These are phyloP conservation scores for Pseudofabraea citricarpa DNA, from an alignment of 2,329 filamentous ascomycete species.

Conservation along the genomic window DNA sequence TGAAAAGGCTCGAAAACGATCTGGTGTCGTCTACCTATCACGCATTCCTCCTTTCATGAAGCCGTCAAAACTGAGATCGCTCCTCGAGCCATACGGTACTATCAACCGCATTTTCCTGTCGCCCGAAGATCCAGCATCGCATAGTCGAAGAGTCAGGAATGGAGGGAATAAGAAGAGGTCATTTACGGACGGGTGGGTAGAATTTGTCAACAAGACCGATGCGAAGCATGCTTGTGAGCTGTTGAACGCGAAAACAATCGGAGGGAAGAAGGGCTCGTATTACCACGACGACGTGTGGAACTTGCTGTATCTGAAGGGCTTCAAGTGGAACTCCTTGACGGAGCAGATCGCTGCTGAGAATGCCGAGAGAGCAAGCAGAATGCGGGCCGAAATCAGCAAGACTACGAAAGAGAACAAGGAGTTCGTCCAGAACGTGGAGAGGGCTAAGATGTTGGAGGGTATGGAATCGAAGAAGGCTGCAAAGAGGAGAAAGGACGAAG, in stretches of 20 bases:
- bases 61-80: conserved; percentile 68
- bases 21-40: conserved; percentile 78
- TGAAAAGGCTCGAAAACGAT: conserved; percentile 62
- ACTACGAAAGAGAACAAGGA: conserved; percentile 75
- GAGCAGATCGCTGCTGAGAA: conserved; percentile 80
- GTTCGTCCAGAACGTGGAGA: conserved; percentile 75
- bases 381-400: conserved; percentile 73
- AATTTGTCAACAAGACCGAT: conserved; percentile 71
- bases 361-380: conserved; percentile 68
- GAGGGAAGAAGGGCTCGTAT: conserved; percentile 77
- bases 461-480: conserved; percentile 59
- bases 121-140: conserved; percentile 65
- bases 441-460: conserved; percentile 71
- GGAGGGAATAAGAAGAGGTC: conserved; percentile 80
- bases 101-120: conserved; percentile 77
- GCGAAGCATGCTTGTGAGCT: conserved; percentile 73
- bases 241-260: conserved; percentile 72
- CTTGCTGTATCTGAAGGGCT: conserved; percentile 73
- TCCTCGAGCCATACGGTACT: conserved; percentile 69
- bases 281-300: conserved; percentile 89
- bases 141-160: conserved; percentile 60
- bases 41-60: conserved; percentile 88
- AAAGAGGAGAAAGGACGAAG: conserved; percentile 35
- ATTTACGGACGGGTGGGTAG: conserved; percentile 85
- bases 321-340: conserved; percentile 74